Base-by-base conservation (phyloP, 345 rosid species). In the Syzygium aqueum region DNA sequence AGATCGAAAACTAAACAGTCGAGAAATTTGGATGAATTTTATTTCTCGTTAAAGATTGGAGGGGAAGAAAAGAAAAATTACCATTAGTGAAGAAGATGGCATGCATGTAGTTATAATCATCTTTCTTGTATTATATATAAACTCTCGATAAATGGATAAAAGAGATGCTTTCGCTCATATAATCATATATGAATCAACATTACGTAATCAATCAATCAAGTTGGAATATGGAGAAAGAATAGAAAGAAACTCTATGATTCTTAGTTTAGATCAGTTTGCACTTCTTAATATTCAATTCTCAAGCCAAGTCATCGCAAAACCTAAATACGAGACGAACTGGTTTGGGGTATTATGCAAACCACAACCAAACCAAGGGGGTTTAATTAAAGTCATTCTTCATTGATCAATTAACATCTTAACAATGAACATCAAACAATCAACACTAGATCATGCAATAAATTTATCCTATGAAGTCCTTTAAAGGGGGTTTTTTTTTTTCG, bases 11-110 rank as follows among this genome's bases (percentile, higher is more conserved):
- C 7, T 2, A 8, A 73, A 19, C 27, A 73, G 3, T 73, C 0
- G 14, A 73, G 7, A 73, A 73, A 37, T 37, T 73, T 1, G 4
- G 2, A 21, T 73, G 2, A 19, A 19, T 37, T 5, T 37, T 7
- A 73, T 73, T 21, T 73, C 14, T 37, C 0, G 9, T 0, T 33
- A 37, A 2, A 73, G 49, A 37, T 73, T 0, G 25, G 27, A 19
- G 15, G 40, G 27, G 49, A 9, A 4, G 3, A 28, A 33, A 37
- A 9, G 6, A 3, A 33, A 73, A 73, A 9, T 23, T 73, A 13
- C 14, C 49, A 19, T 33, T 2, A 33, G 80, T 67, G 12, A 67
- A 67, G n/a, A 61, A 61, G 73, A 61, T n/a, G 19, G 28, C 19
- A n/a, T n/a, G 73, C 19, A 61, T n/a, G 37, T 7, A n/a, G 73